Evolutionary conservation across 371 early-diverging fungal genomes (phyloP).

Genomic region (Mucor mucedo): DNA sequence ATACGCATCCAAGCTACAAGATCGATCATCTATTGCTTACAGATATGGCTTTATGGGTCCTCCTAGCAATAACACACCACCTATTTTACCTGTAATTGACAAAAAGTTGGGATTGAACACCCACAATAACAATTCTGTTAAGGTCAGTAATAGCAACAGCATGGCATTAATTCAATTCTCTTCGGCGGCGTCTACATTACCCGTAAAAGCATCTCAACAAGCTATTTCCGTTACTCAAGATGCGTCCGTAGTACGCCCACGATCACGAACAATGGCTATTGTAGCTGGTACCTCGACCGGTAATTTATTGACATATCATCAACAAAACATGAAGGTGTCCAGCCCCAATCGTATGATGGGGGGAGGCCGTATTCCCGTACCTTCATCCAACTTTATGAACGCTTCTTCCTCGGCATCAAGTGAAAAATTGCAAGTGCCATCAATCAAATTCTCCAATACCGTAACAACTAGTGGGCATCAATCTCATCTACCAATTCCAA

Average conservation of each 20-base stretch:
- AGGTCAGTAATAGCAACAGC: not conserved
- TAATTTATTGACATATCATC: conserved; percentile 2
- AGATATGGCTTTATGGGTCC: conserved; percentile 28
- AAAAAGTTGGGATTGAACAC: conserved; percentile 6
- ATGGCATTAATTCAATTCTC: not conserved
- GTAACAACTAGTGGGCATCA: not conserved
- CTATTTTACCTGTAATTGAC: conserved; percentile 5
- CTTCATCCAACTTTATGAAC: not conserved
- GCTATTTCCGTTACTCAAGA: conserved; percentile 5
- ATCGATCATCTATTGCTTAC: conserved; percentile 20
- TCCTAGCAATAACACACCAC: not conserved
- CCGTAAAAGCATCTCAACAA: not conserved
- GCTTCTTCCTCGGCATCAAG: not conserved
- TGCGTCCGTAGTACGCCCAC: conserved; percentile 7
- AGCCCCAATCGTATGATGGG: not conserved
- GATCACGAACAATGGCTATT: conserved; percentile 26
- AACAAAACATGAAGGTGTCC: not conserved
- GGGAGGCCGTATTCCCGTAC: conserved; percentile 17
- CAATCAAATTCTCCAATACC: not conserved
- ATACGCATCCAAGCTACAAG: conserved; percentile 21
- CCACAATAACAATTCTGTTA: not conserved
- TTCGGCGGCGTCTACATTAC: not conserved
- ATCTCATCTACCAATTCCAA: conserved; percentile 30
- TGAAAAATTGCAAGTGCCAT: not conserved
- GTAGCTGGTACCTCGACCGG: not conserved